Conservation (phyloP, 2,329 filamentous ascomycete species). For the Claviceps sp. region DNA sequence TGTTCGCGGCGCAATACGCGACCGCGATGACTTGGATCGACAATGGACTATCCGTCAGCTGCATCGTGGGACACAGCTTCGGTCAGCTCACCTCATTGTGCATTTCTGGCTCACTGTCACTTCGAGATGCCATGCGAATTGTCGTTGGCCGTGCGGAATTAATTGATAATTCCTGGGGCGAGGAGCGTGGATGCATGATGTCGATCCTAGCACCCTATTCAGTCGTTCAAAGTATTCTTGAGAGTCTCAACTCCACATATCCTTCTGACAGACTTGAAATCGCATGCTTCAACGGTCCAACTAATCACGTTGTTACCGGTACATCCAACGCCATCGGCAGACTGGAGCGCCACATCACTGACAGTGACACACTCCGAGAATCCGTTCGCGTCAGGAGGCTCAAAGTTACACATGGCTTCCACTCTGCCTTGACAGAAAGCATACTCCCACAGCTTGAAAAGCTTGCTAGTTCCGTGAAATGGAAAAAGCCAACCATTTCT, state of each 20-base stretch:
- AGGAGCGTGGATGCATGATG: constrained; percentile 26
- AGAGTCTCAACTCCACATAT: background rate
- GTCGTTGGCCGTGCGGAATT: constrained; percentile 17
- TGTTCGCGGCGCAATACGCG: constrained; percentile 28
- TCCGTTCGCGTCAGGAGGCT: constrained; percentile 22
- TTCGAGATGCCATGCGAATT: constrained; percentile 18
- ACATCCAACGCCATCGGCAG: constrained; percentile 16
- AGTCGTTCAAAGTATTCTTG: background rate
- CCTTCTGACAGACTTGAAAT: background rate
- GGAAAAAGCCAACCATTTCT: constrained; percentile 1
- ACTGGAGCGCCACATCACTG: constrained; percentile 6
- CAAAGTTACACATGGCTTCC: constrained; percentile 33
- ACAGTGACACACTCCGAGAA: background rate
- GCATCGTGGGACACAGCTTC: constrained; percentile 26
- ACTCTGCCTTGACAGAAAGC: constrained; percentile 27
- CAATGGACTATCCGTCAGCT: constrained; percentile 12
- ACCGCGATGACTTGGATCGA: constrained; percentile 23
- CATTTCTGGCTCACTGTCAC: constrained; percentile 17
- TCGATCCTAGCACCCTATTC: constrained; percentile 10
- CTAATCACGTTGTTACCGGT: background rate
- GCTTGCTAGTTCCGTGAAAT: constrained; percentile 10
- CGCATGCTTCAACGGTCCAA: constrained; percentile 7
- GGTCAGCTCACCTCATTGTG: constrained; percentile 28
- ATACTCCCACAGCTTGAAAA: constrained; percentile 15
- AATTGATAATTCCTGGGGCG: constrained; percentile 19